Evolutionary conservation across 176 grass and related monocot species (phyloP).

Genomic region (Phoenix dactylifera): DNA sequence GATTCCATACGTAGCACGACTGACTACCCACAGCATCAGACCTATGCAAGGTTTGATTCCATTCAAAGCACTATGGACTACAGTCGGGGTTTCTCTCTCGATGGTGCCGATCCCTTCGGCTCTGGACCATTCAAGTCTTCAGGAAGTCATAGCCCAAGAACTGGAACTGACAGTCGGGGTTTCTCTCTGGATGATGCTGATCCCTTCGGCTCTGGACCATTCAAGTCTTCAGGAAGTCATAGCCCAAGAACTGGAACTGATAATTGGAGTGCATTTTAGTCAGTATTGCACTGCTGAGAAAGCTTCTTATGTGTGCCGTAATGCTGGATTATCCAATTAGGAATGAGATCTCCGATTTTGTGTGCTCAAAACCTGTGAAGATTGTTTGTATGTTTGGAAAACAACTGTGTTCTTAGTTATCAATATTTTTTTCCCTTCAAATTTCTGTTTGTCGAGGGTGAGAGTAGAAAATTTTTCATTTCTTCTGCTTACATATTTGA

Average conservation of each 20-base stretch:
- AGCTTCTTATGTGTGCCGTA: too few species aligned
- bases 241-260: slow-evolving; percentile 75
- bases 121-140: slow-evolving; percentile 51
- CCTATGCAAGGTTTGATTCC: slow-evolving; percentile 26
- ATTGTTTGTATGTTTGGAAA: too few species aligned
- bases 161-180: slow-evolving; percentile 66
- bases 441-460: too few species aligned
- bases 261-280: slow-evolving; percentile 78
- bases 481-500: too few species aligned
- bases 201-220: slow-evolving; percentile 54
- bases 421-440: too few species aligned
- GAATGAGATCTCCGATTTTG: too few species aligned
- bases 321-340: too few species aligned
- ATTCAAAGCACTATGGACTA: slow-evolving; percentile 27
- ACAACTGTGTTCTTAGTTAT: too few species aligned
- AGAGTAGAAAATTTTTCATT: too few species aligned
- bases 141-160: slow-evolving; percentile 50
- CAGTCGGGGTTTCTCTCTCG: slow-evolving; percentile 41
- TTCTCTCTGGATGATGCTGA: slow-evolving; percentile 63
- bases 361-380: too few species aligned
- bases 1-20: slow-evolving; percentile 71
- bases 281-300: too few species aligned
- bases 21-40: background rate
- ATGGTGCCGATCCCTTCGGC: slow-evolving; percentile 62
- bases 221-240: slow-evolving; percentile 43